Base-by-base conservation (phyloP, 2,329 filamentous ascomycete species). In the Colletotrichum lindemuthianum region DNA sequence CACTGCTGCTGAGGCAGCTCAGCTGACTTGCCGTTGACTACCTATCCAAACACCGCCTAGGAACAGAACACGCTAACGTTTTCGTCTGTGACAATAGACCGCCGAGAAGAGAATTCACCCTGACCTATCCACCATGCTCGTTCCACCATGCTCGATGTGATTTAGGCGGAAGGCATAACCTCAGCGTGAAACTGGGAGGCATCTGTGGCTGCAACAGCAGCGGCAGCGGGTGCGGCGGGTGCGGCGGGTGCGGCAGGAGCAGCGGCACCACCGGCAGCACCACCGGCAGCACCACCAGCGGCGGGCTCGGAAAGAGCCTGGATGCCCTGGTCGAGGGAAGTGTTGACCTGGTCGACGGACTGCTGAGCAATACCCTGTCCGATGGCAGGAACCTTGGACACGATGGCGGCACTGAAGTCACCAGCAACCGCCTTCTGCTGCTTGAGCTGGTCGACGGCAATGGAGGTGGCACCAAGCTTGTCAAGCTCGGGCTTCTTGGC, bases 291-390 rank as follows among this genome's bases (percentile, higher is more conserved):
- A 8, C 44, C 64, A 33, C 53, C 65, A 2, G 61, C 57, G 4
- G 24, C 55, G 6, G 47, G 53, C 7, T 48, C 67, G 37, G 58
- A 63, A 41, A 66, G 63, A 15, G 57, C 54, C 39, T 66, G 61
- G 52, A 73, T 72, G 5, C 69, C 71, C 3, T 57, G 37, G 8
- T 71, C 64, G n/a, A 73, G 60, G 24, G 61, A 65, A 2, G 54
- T 54, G 63, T 65, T 70, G 48, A 73, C 69, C 59, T 72, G 68
- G n/a, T 67, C 66, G 33, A 72, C 69, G 32, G 67, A 68, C 43
- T 70, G 67, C 68, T 72, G 68, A 24, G 71, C 71, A 49, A 72
- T 72, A n/a, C 67, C 34, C 66, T 72, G 70, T 41, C 71, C 71
- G 39, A 73, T 70, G 13, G 67, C 66, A 47, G 71, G 71, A 8